These are phyloP conservation scores for Piloderma croceum DNA, from an alignment of 768 basidiomycete genomes.

Conservation along the genomic window DNA sequence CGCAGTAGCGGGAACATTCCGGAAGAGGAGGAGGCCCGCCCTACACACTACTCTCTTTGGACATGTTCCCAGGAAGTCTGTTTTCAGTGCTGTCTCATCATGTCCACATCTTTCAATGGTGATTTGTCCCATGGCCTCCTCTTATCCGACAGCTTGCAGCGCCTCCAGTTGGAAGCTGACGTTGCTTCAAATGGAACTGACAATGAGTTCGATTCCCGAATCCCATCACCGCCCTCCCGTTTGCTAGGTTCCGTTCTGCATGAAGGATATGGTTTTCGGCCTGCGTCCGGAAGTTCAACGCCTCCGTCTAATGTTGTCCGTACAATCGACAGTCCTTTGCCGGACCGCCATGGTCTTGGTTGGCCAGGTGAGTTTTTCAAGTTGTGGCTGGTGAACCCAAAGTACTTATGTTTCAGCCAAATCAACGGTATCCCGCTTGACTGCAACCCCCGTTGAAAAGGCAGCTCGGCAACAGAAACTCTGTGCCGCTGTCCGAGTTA, in stretches of 20 bases:
- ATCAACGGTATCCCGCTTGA: conserved; percentile 79
- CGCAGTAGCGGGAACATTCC: too few relatives aligned
- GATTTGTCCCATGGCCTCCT: conserved; percentile 29
- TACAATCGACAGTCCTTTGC: conserved; percentile 30
- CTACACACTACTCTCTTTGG: too few relatives aligned
- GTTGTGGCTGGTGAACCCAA: not conserved
- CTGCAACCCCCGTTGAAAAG: conserved; percentile 71
- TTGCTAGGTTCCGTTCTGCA: too few relatives aligned
- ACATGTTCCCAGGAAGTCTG: not conserved
- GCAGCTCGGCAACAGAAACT: conserved; percentile 70
- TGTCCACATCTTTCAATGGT: not conserved
- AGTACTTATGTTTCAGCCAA: conserved; percentile 66
- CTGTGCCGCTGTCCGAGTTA: conserved; percentile 77
- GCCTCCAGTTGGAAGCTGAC: conserved; percentile 36
- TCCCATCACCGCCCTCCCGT: too few relatives aligned
- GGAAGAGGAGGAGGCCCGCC: too few relatives aligned
- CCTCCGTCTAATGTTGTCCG: conserved; percentile 35
- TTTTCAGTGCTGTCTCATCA: not conserved
- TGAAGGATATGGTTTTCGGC: conserved; percentile 82
- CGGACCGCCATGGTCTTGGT: conserved; percentile 69
- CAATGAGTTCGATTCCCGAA: not conserved
- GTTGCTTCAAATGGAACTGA: conserved; percentile 6
- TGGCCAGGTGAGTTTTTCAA: conserved; percentile 70
- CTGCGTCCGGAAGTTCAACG: conserved; percentile 60
- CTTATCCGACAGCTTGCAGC: conserved; percentile 42